Evolutionary conservation across 78 protist genomes (phyloP).

Genomic region (Dictyostelium firmibasis): DNA sequence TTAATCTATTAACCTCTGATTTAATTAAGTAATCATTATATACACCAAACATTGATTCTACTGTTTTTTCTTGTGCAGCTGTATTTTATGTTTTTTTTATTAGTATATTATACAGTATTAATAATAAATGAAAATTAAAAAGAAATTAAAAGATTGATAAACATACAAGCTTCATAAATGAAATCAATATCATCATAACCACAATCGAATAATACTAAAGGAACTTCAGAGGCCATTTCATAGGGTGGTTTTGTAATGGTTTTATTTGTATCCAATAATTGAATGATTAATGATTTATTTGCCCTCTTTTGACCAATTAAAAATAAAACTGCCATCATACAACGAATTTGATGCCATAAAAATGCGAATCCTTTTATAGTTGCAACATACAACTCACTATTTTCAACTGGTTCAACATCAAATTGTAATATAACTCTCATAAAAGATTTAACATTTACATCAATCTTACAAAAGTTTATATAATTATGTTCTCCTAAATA

Average conservation of each 20-base stretch:
- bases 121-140: no score
- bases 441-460: slow-evolving; percentile 45
- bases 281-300: not conserved
- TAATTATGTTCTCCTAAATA: slow-evolving; percentile 76
- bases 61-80: slow-evolving; percentile 31
- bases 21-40: slow-evolving; percentile 28
- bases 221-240: slow-evolving; percentile 82
- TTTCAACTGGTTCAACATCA: not conserved
- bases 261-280: slow-evolving; percentile 28
- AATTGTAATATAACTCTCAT: slow-evolving; percentile 24
- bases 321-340: slow-evolving; percentile 76
- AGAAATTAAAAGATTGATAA: not conserved
- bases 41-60: not conserved
- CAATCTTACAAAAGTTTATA: slow-evolving; percentile 73
- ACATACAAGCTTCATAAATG: slow-evolving; percentile 27
- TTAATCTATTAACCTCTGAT: slow-evolving; percentile 7
- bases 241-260: slow-evolving; percentile 51
- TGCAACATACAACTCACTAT: slow-evolving; percentile 21
- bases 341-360: slow-evolving; percentile 74
- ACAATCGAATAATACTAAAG: slow-evolving; percentile 73
- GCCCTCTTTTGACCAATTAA: slow-evolving; percentile 63
- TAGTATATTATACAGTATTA: no score
- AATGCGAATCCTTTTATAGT: slow-evolving; percentile 66
- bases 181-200: slow-evolving; percentile 69
- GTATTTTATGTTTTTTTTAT: not conserved